Evolutionary conservation across 371 early-diverging fungal species (phyloP), one percentile per base, ranked within the genome.

Genomic region (Saksenaea vasiformis): DNA sequence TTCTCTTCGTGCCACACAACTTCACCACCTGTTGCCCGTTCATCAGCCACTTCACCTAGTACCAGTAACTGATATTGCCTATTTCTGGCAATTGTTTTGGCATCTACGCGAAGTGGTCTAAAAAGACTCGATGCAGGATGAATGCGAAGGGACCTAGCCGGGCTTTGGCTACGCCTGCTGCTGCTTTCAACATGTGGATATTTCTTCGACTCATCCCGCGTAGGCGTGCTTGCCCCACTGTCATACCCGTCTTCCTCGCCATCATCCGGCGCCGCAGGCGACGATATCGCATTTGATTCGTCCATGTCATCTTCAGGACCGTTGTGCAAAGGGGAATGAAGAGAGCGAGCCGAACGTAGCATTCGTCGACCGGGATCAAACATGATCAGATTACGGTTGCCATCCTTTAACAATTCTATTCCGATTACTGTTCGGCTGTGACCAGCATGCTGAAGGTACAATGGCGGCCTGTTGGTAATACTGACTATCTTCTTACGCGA

Each of bases 361-460:
- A 78, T 66, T 54, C 82, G 74, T 47, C 80, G 72, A 9, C 79
- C 73, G 2, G 91, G 89, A 66, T 91, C 89, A 69, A 88, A 84
- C 22, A 89, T 76, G 36, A 91, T 66, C 15, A 91, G 70, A 47
- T 79, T 79, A 24, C 79, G 57, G 15, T 64, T 75, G 0, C 74
- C 81, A n/a, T 64, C 65, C 22, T 68, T 71, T 14, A 77, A 56
- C 27, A 80, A 10, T 61, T 89, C 89, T 4, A 87, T 76, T 4
- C 91, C 91, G 24, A 90, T 65, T 14, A 90, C 76, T 1, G 88
- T 87, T 17, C 85, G 66, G 56, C 88, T 87, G 54, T 90, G 91
- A 0, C 91, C 91, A 56, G 85, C 84, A 58, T 90, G 85, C 69
- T 91, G 91, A 39, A 89, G 74, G 64, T 90, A 91, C 3, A 91